phyloP scores from a whole-genome alignment of 257 asterid genomes.

The Nicotiana benthamiana region DNA sequence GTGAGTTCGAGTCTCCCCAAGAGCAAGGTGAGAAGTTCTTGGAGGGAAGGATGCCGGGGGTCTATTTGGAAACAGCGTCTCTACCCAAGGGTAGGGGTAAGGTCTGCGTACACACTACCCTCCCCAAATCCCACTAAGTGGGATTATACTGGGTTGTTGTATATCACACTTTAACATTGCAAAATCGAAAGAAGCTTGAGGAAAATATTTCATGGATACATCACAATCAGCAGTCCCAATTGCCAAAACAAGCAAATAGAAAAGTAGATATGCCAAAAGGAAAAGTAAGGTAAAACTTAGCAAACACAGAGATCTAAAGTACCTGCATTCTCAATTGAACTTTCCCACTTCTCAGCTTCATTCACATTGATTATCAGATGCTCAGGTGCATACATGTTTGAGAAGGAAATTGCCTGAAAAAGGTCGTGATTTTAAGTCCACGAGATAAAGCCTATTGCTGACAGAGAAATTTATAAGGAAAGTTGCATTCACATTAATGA shows the following conservation, averaged over 20 bases:
- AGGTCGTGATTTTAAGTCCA: background rate
- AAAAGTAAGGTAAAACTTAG: background rate
- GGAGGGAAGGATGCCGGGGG: too few species aligned
- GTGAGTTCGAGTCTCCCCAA: too few species aligned
- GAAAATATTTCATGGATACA: background rate
- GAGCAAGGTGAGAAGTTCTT: too few species aligned
- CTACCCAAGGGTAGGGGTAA: too few species aligned
- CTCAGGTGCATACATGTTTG: conserved; percentile 93
- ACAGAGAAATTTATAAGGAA: background rate
- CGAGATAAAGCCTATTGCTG: background rate
- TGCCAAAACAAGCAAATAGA: background rate
- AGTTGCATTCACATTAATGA: background rate
- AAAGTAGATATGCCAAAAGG: background rate
- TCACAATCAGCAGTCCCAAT: background rate
- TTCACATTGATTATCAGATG: conserved; percentile 81
- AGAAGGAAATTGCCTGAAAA: conserved; percentile 73
- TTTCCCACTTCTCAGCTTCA: conserved; percentile 98
- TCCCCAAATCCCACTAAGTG: too few species aligned
- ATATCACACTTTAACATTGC: background rate
- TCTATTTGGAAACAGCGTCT: too few species aligned
- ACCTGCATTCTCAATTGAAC: conserved; percentile 90
- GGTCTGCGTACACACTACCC: too few species aligned
- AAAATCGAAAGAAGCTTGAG: background rate
- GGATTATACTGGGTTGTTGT: too few species aligned
- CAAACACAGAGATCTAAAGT: background rate